Percentiles rank a stretch among this genome's conserved stretches.
Conservation (phyloP, 768 basidiomycete species). For the Suillus weaverae region DNA sequence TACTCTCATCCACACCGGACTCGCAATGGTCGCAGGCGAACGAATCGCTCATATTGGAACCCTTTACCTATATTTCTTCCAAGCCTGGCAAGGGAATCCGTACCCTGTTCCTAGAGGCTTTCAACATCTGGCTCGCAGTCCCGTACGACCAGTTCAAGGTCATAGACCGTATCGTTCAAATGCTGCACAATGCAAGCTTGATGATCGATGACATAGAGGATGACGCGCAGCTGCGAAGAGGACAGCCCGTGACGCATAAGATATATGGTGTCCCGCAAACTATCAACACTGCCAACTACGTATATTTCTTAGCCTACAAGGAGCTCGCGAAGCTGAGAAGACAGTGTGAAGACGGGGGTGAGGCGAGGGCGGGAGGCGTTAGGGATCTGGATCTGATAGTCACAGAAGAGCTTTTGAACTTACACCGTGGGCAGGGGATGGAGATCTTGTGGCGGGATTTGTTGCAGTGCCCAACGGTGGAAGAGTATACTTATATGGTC, state of each 20-base stretch:
- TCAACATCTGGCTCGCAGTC: slow-evolving; percentile 90
- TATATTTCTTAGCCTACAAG: slow-evolving; percentile 91
- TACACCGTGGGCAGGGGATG: slow-evolving; percentile 93
- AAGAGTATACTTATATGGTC: slow-evolving; percentile 95
- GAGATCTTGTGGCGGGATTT: slow-evolving; percentile 95
- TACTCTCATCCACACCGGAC: background rate
- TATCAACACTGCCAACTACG: slow-evolving; percentile 96
- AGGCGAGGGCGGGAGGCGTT: slow-evolving; percentile 52
- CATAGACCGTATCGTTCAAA: slow-evolving; percentile 82
- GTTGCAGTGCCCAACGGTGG: slow-evolving; percentile 86
- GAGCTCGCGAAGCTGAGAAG: slow-evolving; percentile 49
- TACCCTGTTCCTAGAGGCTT: slow-evolving; percentile 82
- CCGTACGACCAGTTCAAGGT: slow-evolving; percentile 66
- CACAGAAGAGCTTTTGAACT: slow-evolving; percentile 64
- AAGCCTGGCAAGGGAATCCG: slow-evolving; percentile 95
- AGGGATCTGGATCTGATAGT: slow-evolving; percentile 61
- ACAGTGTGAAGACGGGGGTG: background rate
- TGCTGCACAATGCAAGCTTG: slow-evolving; percentile 93
- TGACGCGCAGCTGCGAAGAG: slow-evolving; percentile 81
- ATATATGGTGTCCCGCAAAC: slow-evolving; percentile 97
- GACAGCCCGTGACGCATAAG: slow-evolving; percentile 87
- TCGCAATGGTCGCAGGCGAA: slow-evolving; percentile 36
- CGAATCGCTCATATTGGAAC: slow-evolving; percentile 63
- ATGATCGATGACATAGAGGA: slow-evolving; percentile 98
- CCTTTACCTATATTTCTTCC: slow-evolving; percentile 79